Conservation (phyloP, 371 early-diverging fungal genomes). For the Circinella minor region DNA sequence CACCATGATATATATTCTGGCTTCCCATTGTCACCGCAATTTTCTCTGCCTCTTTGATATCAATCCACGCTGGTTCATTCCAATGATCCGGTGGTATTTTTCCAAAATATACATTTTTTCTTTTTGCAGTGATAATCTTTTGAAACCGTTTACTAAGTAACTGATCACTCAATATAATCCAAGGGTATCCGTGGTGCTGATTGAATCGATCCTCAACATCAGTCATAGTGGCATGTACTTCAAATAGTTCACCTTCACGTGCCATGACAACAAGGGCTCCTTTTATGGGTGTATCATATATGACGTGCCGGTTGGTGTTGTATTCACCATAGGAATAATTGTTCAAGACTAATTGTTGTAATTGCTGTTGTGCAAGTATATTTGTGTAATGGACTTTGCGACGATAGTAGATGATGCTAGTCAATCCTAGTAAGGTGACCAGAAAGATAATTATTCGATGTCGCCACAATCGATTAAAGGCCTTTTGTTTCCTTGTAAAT, state of each 20-base stretch:
- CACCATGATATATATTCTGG: constrained; percentile 15
- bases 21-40: constrained; percentile 18
- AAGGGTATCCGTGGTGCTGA: constrained; percentile 35
- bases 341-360: too few species aligned
- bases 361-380: too few species aligned
- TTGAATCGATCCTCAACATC: constrained; percentile 42
- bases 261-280: constrained; percentile 34
- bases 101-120: constrained; percentile 37
- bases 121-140: constrained; percentile 17
- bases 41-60: constrained; percentile 31
- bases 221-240: constrained; percentile 32
- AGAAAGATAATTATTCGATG: not conserved
- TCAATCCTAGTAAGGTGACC: not conserved
- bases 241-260: constrained; percentile 30
- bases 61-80: constrained; percentile 42
- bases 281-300: constrained; percentile 17
- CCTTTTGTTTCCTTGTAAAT: not conserved
- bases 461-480: not conserved
- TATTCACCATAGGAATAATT: not conserved
- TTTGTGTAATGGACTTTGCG: not conserved
- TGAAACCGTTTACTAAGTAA: constrained; percentile 30
- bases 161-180: constrained; percentile 40
- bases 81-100: constrained; percentile 32
- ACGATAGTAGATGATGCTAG: not conserved
- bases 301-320: not conserved